Conservation (phyloP, 2,329 filamentous ascomycete genomes). For the Cladosporium sphaerospermum region DNA sequence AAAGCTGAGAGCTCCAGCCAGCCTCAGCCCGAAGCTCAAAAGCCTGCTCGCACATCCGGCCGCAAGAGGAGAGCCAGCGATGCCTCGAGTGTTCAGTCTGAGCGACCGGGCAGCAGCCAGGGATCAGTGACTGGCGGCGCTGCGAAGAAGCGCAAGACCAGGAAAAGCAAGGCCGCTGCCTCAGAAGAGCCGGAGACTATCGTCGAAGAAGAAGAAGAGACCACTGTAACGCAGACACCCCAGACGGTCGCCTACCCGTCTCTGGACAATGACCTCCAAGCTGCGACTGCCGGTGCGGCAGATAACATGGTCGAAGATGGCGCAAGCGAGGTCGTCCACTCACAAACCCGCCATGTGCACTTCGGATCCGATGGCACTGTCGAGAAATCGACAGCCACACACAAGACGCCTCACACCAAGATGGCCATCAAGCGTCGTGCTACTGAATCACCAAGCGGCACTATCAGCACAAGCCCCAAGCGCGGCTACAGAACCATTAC, state of each 20-base stretch:
- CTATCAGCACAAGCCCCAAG: constrained; percentile 10
- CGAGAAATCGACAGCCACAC: constrained; percentile 22
- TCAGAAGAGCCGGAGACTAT: constrained; percentile 23
- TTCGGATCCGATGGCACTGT: constrained; percentile 22
- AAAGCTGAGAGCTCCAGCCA: constrained; percentile 12
- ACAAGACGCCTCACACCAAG: constrained; percentile 29
- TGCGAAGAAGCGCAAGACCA: constrained; percentile 20
- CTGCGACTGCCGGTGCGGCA: constrained; percentile 14
- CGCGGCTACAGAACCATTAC: constrained; percentile 19
- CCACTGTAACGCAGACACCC: constrained; percentile 9
- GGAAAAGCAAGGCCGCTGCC: constrained; percentile 17
- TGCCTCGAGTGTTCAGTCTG: constrained; percentile 20
- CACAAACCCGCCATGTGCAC: constrained; percentile 23
- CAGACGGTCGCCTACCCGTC: constrained; percentile 6
- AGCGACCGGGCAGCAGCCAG: constrained; percentile 20
- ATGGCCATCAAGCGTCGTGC: constrained; percentile 27
- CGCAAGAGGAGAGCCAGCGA: constrained; percentile 25
- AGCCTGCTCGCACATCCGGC: constrained; percentile 17
- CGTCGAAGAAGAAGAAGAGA: constrained; percentile 23
- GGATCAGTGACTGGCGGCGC: constrained; percentile 13
- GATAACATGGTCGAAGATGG: constrained; percentile 13
- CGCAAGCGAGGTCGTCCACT: constrained; percentile 14
- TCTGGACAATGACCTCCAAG: constrained; percentile 9
- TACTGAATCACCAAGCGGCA: constrained; percentile 24
- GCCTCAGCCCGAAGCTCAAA: constrained; percentile 14